Percentiles rank a stretch among this genome's conserved stretches.
These are phyloP conservation scores for Alternaria sp. DNA, from an alignment of 2,329 filamentous ascomycete species.

Conservation along the genomic window DNA sequence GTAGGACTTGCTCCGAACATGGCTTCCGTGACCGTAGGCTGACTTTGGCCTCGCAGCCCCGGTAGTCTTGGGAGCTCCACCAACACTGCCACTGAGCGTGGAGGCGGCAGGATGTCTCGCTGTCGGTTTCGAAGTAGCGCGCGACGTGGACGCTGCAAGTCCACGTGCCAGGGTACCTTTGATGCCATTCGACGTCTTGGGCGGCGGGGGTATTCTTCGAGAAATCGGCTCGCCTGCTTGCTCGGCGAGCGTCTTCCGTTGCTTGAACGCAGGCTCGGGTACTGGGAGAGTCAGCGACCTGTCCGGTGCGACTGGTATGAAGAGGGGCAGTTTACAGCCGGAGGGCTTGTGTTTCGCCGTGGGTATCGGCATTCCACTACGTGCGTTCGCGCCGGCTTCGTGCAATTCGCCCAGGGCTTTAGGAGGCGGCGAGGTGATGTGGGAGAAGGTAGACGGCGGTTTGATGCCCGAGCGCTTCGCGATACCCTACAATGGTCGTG, in stretches of 20 bases:
- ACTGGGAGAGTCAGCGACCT: conserved; percentile 42
- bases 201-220: conserved; percentile 50
- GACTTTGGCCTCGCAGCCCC: conserved; percentile 55
- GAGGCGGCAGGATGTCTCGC: conserved; percentile 52
- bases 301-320: conserved; percentile 9
- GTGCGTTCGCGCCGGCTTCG: conserved; percentile 60
- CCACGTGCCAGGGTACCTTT: conserved; percentile 56
- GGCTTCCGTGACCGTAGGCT: conserved; percentile 49
- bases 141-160: conserved; percentile 47
- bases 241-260: conserved; percentile 58
- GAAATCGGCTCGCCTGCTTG: conserved; percentile 55
- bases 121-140: conserved; percentile 51
- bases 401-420: conserved; percentile 58
- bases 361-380: conserved; percentile 56
- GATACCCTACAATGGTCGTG: conserved; percentile 23
- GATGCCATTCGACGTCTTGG: conserved; percentile 48
- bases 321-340: conserved; percentile 49
- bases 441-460: conserved; percentile 33
- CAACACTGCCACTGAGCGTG: conserved; percentile 61
- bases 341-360: conserved; percentile 60
- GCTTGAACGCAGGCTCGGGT: conserved; percentile 56
- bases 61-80: conserved; percentile 57
- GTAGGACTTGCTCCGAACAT: conserved; percentile 57
- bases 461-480: conserved; percentile 41
- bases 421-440: conserved; percentile 29